These are phyloP conservation scores for Daldinia sp. DNA, from an alignment of 2,329 filamentous ascomycete species.

Conservation along the genomic window DNA sequence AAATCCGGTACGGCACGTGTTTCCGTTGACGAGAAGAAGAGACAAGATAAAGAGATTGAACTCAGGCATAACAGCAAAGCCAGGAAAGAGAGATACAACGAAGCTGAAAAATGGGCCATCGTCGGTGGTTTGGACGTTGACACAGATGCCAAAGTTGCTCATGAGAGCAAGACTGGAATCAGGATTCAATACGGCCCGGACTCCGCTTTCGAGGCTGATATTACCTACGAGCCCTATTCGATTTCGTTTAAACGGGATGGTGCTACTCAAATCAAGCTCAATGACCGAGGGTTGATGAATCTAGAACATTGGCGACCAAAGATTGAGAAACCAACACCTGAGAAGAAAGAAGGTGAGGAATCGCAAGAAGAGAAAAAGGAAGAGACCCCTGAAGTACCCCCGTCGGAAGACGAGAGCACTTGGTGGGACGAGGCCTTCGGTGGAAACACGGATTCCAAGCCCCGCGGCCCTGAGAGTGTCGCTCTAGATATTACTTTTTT, in stretches of 20 bases:
- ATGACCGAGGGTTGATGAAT: conserved; percentile 89
- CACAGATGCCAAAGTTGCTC: conserved; percentile 72
- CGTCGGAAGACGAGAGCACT: conserved; percentile 79
- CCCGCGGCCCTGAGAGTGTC: conserved; percentile 91
- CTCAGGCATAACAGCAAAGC: conserved; percentile 84
- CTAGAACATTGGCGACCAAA: conserved; percentile 95
- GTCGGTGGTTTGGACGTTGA: conserved; percentile 82
- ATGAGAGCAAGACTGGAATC: conserved; percentile 71
- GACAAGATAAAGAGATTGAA: conserved; percentile 87
- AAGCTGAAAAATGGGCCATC: conserved; percentile 84
- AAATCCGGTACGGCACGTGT: conserved; percentile 89
- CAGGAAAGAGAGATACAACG: conserved; percentile 94
- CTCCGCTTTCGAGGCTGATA: conserved; percentile 80
- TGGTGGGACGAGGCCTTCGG: conserved; percentile 99
- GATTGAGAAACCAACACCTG: conserved; percentile 66
- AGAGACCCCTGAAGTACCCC: conserved; percentile 49
- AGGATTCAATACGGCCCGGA: conserved; percentile 83
- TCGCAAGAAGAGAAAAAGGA: conserved; percentile 50
- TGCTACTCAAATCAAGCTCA: conserved; percentile 83
- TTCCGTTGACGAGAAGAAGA: conserved; percentile 88
- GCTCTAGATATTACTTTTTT: conserved; percentile 91
- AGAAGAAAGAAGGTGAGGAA: conserved; percentile 61
- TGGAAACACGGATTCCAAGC: conserved; percentile 93
- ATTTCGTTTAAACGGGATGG: conserved; percentile 89
- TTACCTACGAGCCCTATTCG: conserved; percentile 82